Evolutionary conservation across 2,329 filamentous ascomycete species (phyloP).

Genomic region (Exophiala mesophila): DNA sequence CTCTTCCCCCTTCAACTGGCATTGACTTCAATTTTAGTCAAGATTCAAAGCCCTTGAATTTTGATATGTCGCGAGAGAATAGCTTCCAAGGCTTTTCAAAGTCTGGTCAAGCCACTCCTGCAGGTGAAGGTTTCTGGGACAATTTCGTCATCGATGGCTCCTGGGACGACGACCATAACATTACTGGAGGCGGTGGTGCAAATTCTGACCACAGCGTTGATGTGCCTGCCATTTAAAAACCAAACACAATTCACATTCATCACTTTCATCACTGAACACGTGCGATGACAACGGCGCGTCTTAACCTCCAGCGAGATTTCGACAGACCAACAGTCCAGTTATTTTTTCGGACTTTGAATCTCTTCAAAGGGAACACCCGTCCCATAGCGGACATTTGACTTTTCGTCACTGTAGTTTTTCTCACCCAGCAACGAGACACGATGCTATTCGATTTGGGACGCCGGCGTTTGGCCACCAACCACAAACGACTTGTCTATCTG

Average conservation of each 20-base stretch:
- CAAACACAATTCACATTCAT: too few relatives aligned
- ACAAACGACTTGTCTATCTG: too few relatives aligned
- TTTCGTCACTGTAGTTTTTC: too few relatives aligned
- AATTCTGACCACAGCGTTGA: neutral
- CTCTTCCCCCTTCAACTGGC: conserved; percentile 9
- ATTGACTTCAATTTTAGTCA: conserved; percentile 23
- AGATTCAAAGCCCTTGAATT: conserved; percentile 14
- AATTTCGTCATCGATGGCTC: conserved; percentile 25
- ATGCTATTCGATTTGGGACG: too few relatives aligned
- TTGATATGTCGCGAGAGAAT: conserved; percentile 3
- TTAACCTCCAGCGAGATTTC: too few relatives aligned
- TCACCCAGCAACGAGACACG: too few relatives aligned
- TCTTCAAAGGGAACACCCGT: neutral
- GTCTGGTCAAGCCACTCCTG: conserved; percentile 21
- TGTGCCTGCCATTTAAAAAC: too few relatives aligned
- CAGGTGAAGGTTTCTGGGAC: conserved; percentile 26
- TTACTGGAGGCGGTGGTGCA: too few relatives aligned
- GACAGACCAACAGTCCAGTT: neutral
- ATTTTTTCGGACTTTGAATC: neutral
- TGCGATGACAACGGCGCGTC: too few relatives aligned
- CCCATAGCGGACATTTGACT: too few relatives aligned
- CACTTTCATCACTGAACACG: too few relatives aligned
- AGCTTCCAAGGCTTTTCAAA: conserved; percentile 1
- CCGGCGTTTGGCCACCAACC: too few relatives aligned
- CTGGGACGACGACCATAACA: conserved; percentile 18